Base-by-base conservation (phyloP, 1,284 basidiomycete species). In the Mycosarcoma maydis region DNA sequence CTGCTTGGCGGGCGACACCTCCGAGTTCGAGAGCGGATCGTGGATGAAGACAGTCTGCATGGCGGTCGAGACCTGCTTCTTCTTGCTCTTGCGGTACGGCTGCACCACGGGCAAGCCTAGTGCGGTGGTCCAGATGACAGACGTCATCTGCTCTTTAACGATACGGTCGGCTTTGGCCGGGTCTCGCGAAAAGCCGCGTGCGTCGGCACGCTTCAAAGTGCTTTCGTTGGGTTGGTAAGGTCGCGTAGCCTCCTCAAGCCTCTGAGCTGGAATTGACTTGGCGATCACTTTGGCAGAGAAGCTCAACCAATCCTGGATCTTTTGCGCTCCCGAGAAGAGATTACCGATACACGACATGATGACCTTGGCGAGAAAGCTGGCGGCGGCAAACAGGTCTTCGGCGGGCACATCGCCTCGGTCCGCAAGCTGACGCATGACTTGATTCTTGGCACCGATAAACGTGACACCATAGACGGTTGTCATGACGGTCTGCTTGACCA, bases 401-500 rank as follows among this genome's bases (percentile, higher is more conserved):
- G 86, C 83, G 0, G 87, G 86, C 32, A 97, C 86, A 67, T 91
- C 91, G 30, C 87, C 87, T 46, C 90, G 86, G 49, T 91, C 91
- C 66, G 86, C 87, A 34, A 98, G 85, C 84, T 98, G 94, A 76
- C 85, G 90, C 83, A 92, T 90, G 57, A 98, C 96, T 84, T 98
- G 96, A 26, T 94, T 92, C 55, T 94, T 88, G 23, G 95, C 96
- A 30, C 95, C 96, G 53, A 98, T 85, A 82, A 90, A 96, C 0
- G 95, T 99, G 20, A 98, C 95, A 38, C 94, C 95, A 81, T 99
- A 98, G 32, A 99, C 96, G 10, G 96, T 98, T 0, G 96, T 99
- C 96, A 99, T 99, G 74, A 98, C 92, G 17, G 95, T 98, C 85
- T 98, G 95, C 86, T 99, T 99, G 74, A 99, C 95, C 22, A 98